A percentile compares a stretch with the other conserved stretches of the same genome.
Conservation (phyloP, 257 asterid genomes). For the Apocynum venetum region DNA sequence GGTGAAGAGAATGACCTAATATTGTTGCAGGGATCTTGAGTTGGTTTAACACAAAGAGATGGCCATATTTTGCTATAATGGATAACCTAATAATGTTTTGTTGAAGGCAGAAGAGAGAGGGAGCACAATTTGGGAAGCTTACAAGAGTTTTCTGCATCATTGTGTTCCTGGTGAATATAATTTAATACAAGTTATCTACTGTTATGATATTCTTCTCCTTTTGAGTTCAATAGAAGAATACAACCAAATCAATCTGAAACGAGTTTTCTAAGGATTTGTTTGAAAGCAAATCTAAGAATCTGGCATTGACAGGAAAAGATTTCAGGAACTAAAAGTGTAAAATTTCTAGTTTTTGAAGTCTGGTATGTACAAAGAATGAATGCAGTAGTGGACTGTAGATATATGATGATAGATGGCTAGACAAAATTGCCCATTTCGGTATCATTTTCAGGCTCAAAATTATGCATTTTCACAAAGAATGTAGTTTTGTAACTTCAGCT, state of each 20-base stretch:
- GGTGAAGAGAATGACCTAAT: not conserved
- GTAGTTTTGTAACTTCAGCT: not conserved
- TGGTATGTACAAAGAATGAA: conserved; percentile 14
- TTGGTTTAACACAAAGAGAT: too few relatives aligned
- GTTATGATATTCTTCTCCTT: not conserved
- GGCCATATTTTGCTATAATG: not conserved
- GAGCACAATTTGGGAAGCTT: not conserved
- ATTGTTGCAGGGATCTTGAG: too few relatives aligned
- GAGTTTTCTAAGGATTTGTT: not conserved
- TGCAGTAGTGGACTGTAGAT: not conserved
- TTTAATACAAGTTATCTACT: not conserved
- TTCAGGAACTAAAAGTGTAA: not conserved
- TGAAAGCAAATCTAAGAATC: not conserved
- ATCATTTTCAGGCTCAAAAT: not conserved
- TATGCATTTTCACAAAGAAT: conserved; percentile 1
- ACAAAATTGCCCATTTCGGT: not conserved
- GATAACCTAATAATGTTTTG: too few relatives aligned
- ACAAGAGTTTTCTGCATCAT: not conserved
- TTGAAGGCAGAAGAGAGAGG: not conserved
- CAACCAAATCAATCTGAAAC: not conserved
- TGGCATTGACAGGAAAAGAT: not conserved
- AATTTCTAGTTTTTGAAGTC: not conserved
- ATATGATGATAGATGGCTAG: not conserved
- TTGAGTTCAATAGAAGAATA: not conserved
- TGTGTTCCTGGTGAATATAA: not conserved